Conservation (phyloP, 2,329 filamentous ascomycete species). For the Karstenula rhodostoma region DNA sequence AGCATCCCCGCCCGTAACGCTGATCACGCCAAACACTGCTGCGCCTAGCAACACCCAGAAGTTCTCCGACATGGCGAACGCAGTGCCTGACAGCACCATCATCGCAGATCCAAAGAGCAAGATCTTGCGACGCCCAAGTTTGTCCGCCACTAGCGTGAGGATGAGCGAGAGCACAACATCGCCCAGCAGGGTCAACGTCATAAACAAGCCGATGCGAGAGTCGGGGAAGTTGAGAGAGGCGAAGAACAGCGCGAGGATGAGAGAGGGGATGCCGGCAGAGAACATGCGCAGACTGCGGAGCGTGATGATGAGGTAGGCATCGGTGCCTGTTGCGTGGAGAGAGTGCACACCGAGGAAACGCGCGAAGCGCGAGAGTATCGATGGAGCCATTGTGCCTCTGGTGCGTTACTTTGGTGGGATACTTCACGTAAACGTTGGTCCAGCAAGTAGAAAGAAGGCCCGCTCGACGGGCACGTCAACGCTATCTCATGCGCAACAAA, state of each 20-base stretch:
- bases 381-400: constrained; percentile 25
- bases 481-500: constrained; percentile 7
- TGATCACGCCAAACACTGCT: constrained; percentile 51
- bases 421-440: background rate
- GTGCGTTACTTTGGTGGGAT: background rate
- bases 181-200: constrained; percentile 52
- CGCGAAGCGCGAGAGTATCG: constrained; percentile 31
- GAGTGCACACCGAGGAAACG: constrained; percentile 44
- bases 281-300: constrained; percentile 47
- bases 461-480: background rate
- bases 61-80: constrained; percentile 47
- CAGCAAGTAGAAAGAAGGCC: background rate
- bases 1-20: constrained; percentile 45
- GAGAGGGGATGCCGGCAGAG: constrained; percentile 45
- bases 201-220: constrained; percentile 49
- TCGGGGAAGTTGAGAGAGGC: constrained; percentile 46
- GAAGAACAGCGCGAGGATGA: constrained; percentile 51
- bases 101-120: constrained; percentile 46
- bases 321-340: constrained; percentile 42
- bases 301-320: constrained; percentile 55
- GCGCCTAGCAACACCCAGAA: constrained; percentile 49
- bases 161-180: constrained; percentile 48
- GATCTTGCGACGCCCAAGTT: constrained; percentile 45
- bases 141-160: constrained; percentile 51
- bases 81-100: constrained; percentile 48